A percentile compares a stretch with the other conserved stretches of the same genome.
These are phyloP conservation scores for Chlamydomonas sphaeroides DNA, from an alignment of 139 green algal genomes.

Conservation along the genomic window DNA sequence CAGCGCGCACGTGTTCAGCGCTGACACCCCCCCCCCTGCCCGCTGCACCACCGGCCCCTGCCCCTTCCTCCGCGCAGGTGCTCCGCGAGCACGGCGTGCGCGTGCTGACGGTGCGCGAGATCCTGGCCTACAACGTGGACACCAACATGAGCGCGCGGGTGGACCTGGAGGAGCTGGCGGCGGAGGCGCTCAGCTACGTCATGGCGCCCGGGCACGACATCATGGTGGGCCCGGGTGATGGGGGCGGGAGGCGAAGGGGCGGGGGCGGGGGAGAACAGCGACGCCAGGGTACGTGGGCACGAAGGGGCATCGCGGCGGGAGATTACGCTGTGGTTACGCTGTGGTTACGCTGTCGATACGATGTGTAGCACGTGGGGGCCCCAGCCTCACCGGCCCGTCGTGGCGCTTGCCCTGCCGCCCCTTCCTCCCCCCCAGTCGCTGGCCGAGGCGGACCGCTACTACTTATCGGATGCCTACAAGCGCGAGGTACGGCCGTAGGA, in stretches of 20 bases:
- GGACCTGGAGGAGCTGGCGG: slow-evolving; percentile 90
- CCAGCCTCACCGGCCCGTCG: too few relatives aligned
- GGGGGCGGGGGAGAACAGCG: not conserved
- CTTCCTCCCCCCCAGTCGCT: slow-evolving; percentile 62
- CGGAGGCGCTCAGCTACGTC: slow-evolving; percentile 76
- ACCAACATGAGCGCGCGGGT: slow-evolving; percentile 84
- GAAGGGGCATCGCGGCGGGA: too few relatives aligned
- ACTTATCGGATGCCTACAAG: slow-evolving; percentile 90
- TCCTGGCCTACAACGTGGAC: slow-evolving; percentile 79
- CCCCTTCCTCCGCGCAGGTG: slow-evolving; percentile 46
- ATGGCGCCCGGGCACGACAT: slow-evolving; percentile 47
- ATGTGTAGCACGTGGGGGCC: too few relatives aligned
- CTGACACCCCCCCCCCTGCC: too few relatives aligned
- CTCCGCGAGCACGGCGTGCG: slow-evolving; percentile 83
- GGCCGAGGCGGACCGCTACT: slow-evolving; percentile 73
- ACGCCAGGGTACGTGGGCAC: too few relatives aligned
- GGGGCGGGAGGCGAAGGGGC: not conserved
- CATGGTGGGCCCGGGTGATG: not conserved
- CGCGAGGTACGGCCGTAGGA: slow-evolving; percentile 56
- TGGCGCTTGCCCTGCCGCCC: too few relatives aligned
- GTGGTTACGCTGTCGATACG: too few relatives aligned
- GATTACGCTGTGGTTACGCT: too few relatives aligned
- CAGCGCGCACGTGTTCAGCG: too few relatives aligned
- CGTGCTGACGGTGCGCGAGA: slow-evolving; percentile 91
- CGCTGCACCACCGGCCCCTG: too few relatives aligned